Evolutionary conservation across 2,329 filamentous ascomycete species (phyloP), one percentile per base, ranked within the genome.

Genomic region (Xylariaceae sp.): DNA sequence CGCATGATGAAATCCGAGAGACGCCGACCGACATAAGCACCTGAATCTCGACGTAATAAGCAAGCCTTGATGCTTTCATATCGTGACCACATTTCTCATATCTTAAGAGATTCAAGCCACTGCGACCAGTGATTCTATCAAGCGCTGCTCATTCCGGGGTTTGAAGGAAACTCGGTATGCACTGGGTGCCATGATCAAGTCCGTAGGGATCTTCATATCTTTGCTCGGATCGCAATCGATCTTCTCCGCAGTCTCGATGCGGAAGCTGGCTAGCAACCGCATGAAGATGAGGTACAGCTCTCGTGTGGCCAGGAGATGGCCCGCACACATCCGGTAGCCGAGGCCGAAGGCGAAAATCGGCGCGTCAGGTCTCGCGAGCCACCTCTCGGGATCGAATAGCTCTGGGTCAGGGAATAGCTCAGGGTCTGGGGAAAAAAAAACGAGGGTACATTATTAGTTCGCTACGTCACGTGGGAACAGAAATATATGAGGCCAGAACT

Each of bases 201-300:
- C 66, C 12, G 58, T 64, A 1, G 65, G 58, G 19, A 64, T 64
- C n/a, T 56, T 59, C 62, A 66, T 66, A 30, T 67, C 65, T n/a
- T 54, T 56, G 7, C 58, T 37, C 8, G 35, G 35, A 11, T 37
- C 8, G 35, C 65, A 66, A 43, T 56, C 53, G 39, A 67, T 63
- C 32, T 47, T 54, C 43, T 54, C 54, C 1, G 54, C 12, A 0
- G 51, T 51, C n/a, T 64, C 60, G 11, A 67, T 50, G 12, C 61
- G 62, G 47, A 67, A 67, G 42, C 63, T 66, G 39, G 52, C 50
- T 19, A 67, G 42, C 31, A 67, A 47, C 26, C 65, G 59, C 65
- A 68, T 68, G 55, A 66, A 63, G 9, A 68, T 66, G 40, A 67
- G 58, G 41, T 68, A 68, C 9, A 68, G 40, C 53, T 68, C 63